Conservation (phyloP, 2,329 filamentous ascomycete species). For the Ascochyta viciae-villosae region DNA sequence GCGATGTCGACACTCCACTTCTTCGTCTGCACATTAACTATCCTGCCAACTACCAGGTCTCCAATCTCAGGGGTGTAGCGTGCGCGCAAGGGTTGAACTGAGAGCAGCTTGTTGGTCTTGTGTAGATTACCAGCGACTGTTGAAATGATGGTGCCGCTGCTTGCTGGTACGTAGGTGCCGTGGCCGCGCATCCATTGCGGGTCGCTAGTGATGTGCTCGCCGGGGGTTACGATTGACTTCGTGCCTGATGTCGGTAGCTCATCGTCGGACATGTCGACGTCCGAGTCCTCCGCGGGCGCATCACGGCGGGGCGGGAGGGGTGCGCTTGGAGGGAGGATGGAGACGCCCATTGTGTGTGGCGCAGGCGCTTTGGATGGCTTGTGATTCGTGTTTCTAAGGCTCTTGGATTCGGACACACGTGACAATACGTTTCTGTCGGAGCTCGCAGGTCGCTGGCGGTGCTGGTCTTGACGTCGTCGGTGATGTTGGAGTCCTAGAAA, state of each 20-base stretch:
- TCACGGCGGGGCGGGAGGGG: slow-evolving; percentile 35
- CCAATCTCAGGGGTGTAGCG: slow-evolving; percentile 96
- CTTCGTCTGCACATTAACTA: slow-evolving; percentile 90
- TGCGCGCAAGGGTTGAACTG: slow-evolving; percentile 85
- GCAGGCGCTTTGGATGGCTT: background rate
- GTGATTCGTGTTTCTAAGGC: background rate
- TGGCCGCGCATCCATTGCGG: slow-evolving; percentile 99
- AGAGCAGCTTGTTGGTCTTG: slow-evolving; percentile 96
- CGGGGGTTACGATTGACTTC: slow-evolving; percentile 78
- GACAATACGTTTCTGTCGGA: background rate
- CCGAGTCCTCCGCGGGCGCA: slow-evolving; percentile 55
- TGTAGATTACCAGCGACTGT: slow-evolving; percentile 90
- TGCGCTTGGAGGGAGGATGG: slow-evolving; percentile 62
- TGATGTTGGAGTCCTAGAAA: slow-evolving; percentile 28
- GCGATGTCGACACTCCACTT: slow-evolving; percentile 96
- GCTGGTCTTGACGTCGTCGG: background rate
- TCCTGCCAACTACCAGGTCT: slow-evolving; percentile 91
- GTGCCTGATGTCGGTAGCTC: slow-evolving; percentile 33
- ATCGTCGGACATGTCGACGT: slow-evolving; percentile 57
- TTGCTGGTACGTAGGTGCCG: slow-evolving; percentile 78
- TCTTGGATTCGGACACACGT: background rate
- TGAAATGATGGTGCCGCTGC: slow-evolving; percentile 75
- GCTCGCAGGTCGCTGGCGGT: background rate
- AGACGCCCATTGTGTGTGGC: slow-evolving; percentile 61
- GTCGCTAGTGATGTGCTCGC: slow-evolving; percentile 85